phyloP scores from a whole-genome alignment of 208 protist genomes.

The Wallacemonas sp. region DNA sequence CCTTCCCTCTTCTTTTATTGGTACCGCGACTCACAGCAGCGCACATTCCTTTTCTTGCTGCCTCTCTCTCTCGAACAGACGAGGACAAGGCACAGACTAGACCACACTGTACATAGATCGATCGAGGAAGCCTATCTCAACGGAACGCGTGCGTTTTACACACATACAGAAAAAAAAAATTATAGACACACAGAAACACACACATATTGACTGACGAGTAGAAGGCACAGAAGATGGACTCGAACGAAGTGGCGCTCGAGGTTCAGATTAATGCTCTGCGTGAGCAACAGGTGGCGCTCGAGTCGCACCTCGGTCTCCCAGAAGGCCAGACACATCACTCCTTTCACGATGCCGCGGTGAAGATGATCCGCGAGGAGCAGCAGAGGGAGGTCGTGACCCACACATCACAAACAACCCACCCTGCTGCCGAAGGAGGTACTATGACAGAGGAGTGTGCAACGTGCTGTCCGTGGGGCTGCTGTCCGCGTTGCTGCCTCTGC shows the following conservation, averaged over 20 bases:
- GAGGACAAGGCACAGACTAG: too few species aligned
- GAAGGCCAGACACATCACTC: conserved; percentile 1
- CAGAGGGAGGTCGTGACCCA: background rate
- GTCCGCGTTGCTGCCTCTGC: conserved; percentile 9
- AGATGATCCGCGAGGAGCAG: conserved; percentile 6
- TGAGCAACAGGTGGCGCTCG: conserved; percentile 1
- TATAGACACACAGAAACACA: conserved; percentile 7
- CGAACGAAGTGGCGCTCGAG: background rate
- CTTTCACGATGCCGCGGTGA: conserved; percentile 6
- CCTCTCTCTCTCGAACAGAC: too few species aligned
- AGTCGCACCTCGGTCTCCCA: background rate
- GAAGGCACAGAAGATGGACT: background rate
- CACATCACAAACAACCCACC: background rate
- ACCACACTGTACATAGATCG: too few species aligned
- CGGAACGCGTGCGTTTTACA: too few species aligned
- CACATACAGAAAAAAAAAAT: too few species aligned
- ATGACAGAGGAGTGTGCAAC: background rate
- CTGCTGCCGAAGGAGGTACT: background rate
- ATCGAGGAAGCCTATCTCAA: too few species aligned
- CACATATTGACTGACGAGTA: background rate
- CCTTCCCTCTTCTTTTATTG: too few species aligned
- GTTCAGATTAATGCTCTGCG: conserved; percentile 12
- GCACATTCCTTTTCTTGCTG: too few species aligned
- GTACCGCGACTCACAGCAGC: too few species aligned
- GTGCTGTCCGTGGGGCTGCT: conserved; percentile 6